A percentile compares a stretch with the other conserved stretches of the same genome.
phyloP scores from a whole-genome alignment of 2,329 filamentous ascomycete species.

The Colletotrichum destructivum region DNA sequence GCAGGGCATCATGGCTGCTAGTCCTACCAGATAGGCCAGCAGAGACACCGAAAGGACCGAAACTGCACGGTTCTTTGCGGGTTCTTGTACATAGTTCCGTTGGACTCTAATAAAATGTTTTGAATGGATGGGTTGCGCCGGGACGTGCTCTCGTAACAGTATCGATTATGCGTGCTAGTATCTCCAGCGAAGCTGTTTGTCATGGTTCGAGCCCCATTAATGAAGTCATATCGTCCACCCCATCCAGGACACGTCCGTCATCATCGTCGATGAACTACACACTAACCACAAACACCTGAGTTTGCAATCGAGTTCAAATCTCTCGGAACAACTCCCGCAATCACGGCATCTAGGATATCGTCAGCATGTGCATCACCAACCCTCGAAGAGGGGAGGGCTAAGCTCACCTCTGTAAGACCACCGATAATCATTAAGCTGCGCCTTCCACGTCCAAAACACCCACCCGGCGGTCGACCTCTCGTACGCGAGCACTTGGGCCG shows the following conservation, averaged over 20 bases:
- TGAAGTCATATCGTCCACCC: neutral
- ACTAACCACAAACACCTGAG: slow-evolving; percentile 31
- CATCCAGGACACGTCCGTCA: neutral
- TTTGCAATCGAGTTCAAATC: slow-evolving; percentile 37
- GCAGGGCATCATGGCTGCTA: neutral
- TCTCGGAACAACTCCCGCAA: slow-evolving; percentile 34
- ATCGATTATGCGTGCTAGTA: neutral
- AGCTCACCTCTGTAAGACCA: slow-evolving; percentile 48
- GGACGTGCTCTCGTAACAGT: neutral
- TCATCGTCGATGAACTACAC: neutral
- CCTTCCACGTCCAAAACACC: slow-evolving; percentile 76
- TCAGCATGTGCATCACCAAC: slow-evolving; percentile 6
- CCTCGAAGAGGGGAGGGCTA: neutral
- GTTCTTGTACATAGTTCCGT: neutral
- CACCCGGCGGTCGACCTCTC: slow-evolving; percentile 67
- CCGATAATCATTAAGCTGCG: slow-evolving; percentile 50
- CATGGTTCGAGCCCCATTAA: neutral
- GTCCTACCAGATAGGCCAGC: neutral
- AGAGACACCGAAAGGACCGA: neutral
- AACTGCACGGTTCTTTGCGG: neutral
- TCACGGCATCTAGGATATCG: slow-evolving; percentile 26
- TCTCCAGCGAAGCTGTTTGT: neutral
- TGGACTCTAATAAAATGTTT: neutral
- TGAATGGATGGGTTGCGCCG: neutral
- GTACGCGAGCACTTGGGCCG: slow-evolving; percentile 69